Evolutionary conservation across 495 filamentous ascomycete species (phyloP).

Genomic region (Neurospora sp.): DNA sequence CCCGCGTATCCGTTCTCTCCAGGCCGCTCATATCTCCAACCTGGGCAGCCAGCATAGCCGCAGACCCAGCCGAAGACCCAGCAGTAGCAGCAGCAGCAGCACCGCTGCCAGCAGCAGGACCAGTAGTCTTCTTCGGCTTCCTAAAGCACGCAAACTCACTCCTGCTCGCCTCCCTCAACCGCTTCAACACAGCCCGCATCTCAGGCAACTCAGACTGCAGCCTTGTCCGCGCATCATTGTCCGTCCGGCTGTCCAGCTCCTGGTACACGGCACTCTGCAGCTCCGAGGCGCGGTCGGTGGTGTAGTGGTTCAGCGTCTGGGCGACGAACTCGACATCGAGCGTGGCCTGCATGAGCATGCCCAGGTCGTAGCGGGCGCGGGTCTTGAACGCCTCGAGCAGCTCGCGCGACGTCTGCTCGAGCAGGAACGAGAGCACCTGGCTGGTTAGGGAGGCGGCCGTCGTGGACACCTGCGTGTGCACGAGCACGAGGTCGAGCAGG

Average conservation of each 20-base stretch:
- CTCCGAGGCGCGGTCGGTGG: slow-evolving; percentile 67
- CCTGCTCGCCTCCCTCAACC: slow-evolving; percentile 68
- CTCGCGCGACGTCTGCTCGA: slow-evolving; percentile 62
- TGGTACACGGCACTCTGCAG: slow-evolving; percentile 82
- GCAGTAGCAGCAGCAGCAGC: neutral
- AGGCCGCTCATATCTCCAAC: neutral
- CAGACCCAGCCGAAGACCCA: neutral
- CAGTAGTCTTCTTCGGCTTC: slow-evolving; percentile 29
- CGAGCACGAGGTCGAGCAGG: slow-evolving; percentile 70
- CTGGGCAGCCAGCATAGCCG: neutral
- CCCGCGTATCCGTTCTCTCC: slow-evolving; percentile 17
- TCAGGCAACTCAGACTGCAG: slow-evolving; percentile 80
- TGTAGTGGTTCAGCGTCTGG: slow-evolving; percentile 81
- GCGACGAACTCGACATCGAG: slow-evolving; percentile 94
- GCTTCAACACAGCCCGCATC: slow-evolving; percentile 78
- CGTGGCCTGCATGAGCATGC: slow-evolving; percentile 90
- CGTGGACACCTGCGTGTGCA: slow-evolving; percentile 86
- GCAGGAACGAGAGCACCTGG: slow-evolving; percentile 67
- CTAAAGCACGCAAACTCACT: slow-evolving; percentile 78
- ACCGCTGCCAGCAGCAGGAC: neutral
- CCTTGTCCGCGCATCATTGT: slow-evolving; percentile 65
- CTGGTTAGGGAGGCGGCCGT: slow-evolving; percentile 60
- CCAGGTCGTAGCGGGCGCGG: slow-evolving; percentile 57
- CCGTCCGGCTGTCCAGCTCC: slow-evolving; percentile 75
- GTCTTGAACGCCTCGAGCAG: slow-evolving; percentile 61